These are phyloP conservation scores for Gnomoniopsis smithogilvyi DNA, from an alignment of 2,329 filamentous ascomycete species.

Conservation along the genomic window DNA sequence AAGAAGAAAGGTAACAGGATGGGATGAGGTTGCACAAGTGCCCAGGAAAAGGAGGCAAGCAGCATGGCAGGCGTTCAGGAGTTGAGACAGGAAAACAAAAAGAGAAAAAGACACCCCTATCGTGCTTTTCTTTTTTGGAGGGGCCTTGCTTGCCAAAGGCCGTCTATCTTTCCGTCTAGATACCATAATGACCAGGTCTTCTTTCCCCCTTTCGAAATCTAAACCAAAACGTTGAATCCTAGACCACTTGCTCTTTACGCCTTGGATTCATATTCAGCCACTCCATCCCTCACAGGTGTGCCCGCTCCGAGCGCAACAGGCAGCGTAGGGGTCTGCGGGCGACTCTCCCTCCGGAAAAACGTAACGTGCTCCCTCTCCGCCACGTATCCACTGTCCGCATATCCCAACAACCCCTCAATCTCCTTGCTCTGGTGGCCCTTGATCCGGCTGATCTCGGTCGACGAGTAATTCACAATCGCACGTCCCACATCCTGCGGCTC, in stretches of 20 bases:
- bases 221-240: neutral
- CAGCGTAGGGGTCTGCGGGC: conserved; percentile 46
- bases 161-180: conserved; percentile 5
- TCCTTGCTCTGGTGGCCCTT: conserved; percentile 80
- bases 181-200: neutral
- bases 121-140: neutral
- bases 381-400: conserved; percentile 93
- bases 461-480: conserved; percentile 90
- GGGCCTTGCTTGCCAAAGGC: neutral
- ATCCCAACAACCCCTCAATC: conserved; percentile 77
- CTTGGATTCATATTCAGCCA: conserved; percentile 23
- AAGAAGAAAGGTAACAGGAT: neutral
- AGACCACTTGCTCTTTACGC: neutral
- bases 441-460: conserved; percentile 77
- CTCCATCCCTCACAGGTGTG: conserved; percentile 17
- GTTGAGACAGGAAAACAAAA: neutral
- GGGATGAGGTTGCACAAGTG: too few relatives aligned
- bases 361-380: conserved; percentile 85
- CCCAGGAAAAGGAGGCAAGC: neutral
- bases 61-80: conserved; percentile 1
- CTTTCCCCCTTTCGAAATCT: neutral
- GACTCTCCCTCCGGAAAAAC: conserved; percentile 58
- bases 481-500: conserved; percentile 73
- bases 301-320: conserved; percentile 21
- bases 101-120: neutral